A percentile compares a stretch with the other conserved stretches of the same genome.
Conservation (phyloP, 768 basidiomycete species). For the Lanmaoa pseudosensibilis region DNA sequence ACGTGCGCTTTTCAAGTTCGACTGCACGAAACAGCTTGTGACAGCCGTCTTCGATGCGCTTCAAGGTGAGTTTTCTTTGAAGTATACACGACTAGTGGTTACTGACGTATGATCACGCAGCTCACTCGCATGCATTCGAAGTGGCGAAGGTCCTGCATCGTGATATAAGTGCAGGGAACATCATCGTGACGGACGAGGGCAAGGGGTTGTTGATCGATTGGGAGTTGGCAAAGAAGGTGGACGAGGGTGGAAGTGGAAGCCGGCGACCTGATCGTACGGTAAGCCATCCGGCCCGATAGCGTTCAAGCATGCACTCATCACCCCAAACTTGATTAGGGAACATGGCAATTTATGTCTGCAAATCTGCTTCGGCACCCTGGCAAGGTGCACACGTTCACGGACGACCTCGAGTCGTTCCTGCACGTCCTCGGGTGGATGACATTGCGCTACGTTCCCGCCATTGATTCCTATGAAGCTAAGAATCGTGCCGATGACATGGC, state of each 20-base stretch:
- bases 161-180: slow-evolving; percentile 30
- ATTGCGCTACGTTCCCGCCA: too few relatives aligned
- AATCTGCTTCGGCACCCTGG: too few relatives aligned
- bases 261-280: background rate
- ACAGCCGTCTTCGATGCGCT: background rate
- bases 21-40: background rate
- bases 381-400: too few relatives aligned
- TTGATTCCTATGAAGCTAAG: too few relatives aligned
- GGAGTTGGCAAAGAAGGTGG: slow-evolving; percentile 18
- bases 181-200: slow-evolving; percentile 19
- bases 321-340: too few relatives aligned
- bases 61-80: background rate
- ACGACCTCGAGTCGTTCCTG: too few relatives aligned
- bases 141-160: slow-evolving; percentile 23
- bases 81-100: too few relatives aligned
- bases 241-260: background rate
- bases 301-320: too few relatives aligned
- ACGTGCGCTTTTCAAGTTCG: background rate
- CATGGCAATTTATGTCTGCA: too few relatives aligned
- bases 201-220: slow-evolving; percentile 27
- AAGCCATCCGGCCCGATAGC: too few relatives aligned
- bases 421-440: too few relatives aligned
- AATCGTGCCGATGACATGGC: too few relatives aligned
- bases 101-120: background rate
- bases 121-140: slow-evolving; percentile 21